Conservation (phyloP, 352 stramenopile species). For the Phytophthora tubulina region DNA sequence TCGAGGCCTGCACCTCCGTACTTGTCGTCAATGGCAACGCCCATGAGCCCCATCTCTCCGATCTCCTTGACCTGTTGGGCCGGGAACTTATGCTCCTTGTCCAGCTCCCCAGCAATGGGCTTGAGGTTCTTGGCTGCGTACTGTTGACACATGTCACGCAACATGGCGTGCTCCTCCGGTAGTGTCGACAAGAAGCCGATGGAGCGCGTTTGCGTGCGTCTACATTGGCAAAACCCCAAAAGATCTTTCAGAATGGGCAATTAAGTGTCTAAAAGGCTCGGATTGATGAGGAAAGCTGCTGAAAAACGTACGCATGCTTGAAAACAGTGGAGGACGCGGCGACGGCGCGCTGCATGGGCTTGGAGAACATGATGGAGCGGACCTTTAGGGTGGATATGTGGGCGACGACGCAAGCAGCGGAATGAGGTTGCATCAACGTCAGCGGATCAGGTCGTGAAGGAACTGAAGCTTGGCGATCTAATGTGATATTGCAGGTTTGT, state of each 20-base stretch:
- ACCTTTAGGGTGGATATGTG: slow-evolving; percentile 7
- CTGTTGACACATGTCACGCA: slow-evolving; percentile 96
- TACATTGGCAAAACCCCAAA: slow-evolving; percentile 21
- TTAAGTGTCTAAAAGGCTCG: neutral
- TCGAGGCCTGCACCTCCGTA: slow-evolving; percentile 95
- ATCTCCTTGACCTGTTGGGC: slow-evolving; percentile 85
- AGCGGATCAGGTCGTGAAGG: slow-evolving; percentile 15
- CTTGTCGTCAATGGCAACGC: slow-evolving; percentile 91
- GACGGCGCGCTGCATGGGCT: slow-evolving; percentile 45
- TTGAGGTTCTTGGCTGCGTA: slow-evolving; percentile 96
- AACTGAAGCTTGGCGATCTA: slow-evolving; percentile 13
- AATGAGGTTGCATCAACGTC: slow-evolving; percentile 34
- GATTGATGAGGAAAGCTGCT: neutral
- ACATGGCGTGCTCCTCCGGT: slow-evolving; percentile 96
- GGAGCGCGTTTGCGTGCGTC: slow-evolving; percentile 45
- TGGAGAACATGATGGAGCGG: slow-evolving; percentile 48
- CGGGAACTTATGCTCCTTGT: slow-evolving; percentile 91
- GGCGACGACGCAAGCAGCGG: slow-evolving; percentile 6
- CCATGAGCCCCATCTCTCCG: slow-evolving; percentile 96
- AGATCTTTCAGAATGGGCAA: slow-evolving; percentile 15
- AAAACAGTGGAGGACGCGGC: slow-evolving; percentile 29
- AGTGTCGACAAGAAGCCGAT: slow-evolving; percentile 78
- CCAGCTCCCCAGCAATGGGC: slow-evolving; percentile 91
- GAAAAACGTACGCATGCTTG: slow-evolving; percentile 38
- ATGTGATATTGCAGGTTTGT: slow-evolving; percentile 11